A percentile compares a stretch with the other conserved stretches of the same genome.
Evolutionary conservation across 2,329 filamentous ascomycete genomes (phyloP).

Genomic region (Pseudogymnoascus sp.): DNA sequence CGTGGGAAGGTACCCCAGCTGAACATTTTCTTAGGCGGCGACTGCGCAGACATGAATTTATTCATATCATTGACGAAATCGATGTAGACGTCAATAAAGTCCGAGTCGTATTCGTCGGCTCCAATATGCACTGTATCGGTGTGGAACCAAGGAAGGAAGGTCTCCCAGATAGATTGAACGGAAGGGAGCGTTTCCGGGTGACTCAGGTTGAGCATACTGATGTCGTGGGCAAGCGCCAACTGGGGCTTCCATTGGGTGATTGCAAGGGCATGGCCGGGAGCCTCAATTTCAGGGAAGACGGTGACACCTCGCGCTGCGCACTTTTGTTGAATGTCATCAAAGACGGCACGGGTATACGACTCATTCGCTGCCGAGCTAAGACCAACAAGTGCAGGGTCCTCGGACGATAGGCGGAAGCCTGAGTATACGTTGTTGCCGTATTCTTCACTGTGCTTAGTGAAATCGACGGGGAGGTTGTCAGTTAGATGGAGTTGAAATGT

Average conservation of each 20-base stretch:
- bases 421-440: constrained; percentile 37
- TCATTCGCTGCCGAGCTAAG: constrained; percentile 46
- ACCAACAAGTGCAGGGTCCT: constrained; percentile 38
- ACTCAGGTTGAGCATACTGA: constrained; percentile 47
- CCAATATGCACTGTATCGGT: constrained; percentile 48
- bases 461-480: constrained; percentile 47
- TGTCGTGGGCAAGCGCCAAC: constrained; percentile 38
- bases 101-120: constrained; percentile 45
- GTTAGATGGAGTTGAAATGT: constrained; percentile 50
- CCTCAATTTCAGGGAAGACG: constrained; percentile 51
- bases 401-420: constrained; percentile 46
- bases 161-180: constrained; percentile 44
- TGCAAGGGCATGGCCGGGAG: constrained; percentile 47
- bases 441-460: constrained; percentile 37
- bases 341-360: constrained; percentile 43
- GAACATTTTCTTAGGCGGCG: constrained; percentile 36
- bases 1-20: constrained; percentile 52
- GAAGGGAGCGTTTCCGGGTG: constrained; percentile 46
- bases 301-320: constrained; percentile 50
- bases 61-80: constrained; percentile 45
- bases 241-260: constrained; percentile 53
- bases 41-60: constrained; percentile 33
- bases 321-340: constrained; percentile 42
- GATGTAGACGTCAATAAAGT: constrained; percentile 41
- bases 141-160: constrained; percentile 48